Percentiles rank a stretch among this genome's conserved stretches.
phyloP scores from a whole-genome alignment of 2,329 filamentous ascomycete genomes.

The Gaeumannomyces sp. region DNA sequence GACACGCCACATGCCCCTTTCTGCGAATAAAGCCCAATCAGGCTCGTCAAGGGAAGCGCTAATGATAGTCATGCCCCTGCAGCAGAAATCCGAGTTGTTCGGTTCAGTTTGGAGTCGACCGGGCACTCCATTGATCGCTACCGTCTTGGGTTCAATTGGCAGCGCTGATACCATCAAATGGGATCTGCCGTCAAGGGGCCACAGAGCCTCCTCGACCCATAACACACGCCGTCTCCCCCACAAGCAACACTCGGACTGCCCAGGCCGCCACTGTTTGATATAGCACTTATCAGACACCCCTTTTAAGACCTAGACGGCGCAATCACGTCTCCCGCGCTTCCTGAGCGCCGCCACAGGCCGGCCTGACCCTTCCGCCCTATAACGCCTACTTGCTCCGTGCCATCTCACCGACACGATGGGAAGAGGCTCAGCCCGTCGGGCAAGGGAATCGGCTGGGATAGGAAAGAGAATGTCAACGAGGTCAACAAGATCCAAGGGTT shows the following conservation, averaged over 20 bases:
- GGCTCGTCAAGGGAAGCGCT: neutral
- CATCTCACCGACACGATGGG: constrained; percentile 22
- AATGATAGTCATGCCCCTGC: neutral
- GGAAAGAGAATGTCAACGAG: constrained; percentile 18
- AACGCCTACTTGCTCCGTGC: neutral
- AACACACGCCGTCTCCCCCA: neutral
- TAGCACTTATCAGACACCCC: neutral
- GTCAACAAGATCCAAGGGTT: neutral
- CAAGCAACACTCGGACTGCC: neutral
- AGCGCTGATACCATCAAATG: neutral
- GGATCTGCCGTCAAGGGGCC: neutral
- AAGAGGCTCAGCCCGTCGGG: constrained; percentile 25
- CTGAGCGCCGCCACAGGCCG: too few relatives aligned
- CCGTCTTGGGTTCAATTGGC: neutral
- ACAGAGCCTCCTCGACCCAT: neutral
- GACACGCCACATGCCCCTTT: neutral
- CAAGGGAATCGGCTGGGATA: constrained; percentile 27
- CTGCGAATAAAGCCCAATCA: neutral
- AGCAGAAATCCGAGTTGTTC: neutral
- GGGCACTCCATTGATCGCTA: neutral
- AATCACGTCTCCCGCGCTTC: neutral
- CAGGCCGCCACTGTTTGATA: neutral
- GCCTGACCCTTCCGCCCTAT: neutral
- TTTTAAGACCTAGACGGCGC: neutral
- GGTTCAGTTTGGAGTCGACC: neutral